Evolutionary conservation across 2,329 filamentous ascomycete genomes (phyloP).

Genomic region (Rasamsonia emersonii): DNA sequence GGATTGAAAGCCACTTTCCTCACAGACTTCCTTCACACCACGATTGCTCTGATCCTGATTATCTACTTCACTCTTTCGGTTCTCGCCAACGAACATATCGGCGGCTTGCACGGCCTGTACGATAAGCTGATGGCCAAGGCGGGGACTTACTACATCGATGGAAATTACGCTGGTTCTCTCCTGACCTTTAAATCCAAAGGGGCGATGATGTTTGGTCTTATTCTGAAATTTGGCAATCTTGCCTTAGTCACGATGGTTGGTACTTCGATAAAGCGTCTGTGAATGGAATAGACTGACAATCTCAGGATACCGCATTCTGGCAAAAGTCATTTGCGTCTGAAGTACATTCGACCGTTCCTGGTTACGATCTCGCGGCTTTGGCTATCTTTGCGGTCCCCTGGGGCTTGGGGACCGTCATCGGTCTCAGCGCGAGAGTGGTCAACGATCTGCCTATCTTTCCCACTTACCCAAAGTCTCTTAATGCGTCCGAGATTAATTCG

Average conservation of each 20-base stretch:
- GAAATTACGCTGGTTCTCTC: slow-evolving; percentile 41
- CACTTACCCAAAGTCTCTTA: slow-evolving; percentile 35
- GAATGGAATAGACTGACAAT: not conserved
- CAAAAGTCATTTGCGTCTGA: slow-evolving; percentile 45
- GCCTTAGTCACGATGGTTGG: slow-evolving; percentile 42
- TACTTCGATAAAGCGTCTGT: not conserved
- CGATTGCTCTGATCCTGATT: slow-evolving; percentile 40
- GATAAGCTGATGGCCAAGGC: slow-evolving; percentile 39
- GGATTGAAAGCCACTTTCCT: slow-evolving; percentile 44
- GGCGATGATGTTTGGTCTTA: slow-evolving; percentile 37
- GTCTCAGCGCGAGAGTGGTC: slow-evolving; percentile 36
- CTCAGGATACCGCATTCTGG: slow-evolving; percentile 43
- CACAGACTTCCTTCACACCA: slow-evolving; percentile 42
- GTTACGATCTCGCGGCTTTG: slow-evolving; percentile 38
- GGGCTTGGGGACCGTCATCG: slow-evolving; percentile 40
- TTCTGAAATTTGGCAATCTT: slow-evolving; percentile 43
- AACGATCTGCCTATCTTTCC: slow-evolving; percentile 40
- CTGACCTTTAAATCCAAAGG: slow-evolving; percentile 42
- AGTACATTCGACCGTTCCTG: slow-evolving; percentile 39
- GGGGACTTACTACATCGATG: slow-evolving; percentile 33
- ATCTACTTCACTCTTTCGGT: slow-evolving; percentile 41
- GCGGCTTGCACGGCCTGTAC: slow-evolving; percentile 37
- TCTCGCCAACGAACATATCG: slow-evolving; percentile 35
- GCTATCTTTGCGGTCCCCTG: slow-evolving; percentile 42
- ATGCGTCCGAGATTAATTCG: slow-evolving; percentile 31